Percentiles rank a stretch among this genome's conserved stretches.
Evolutionary conservation across 2,329 filamentous ascomycete genomes (phyloP).

Genomic region (Gaeumannomyces tritici): DNA sequence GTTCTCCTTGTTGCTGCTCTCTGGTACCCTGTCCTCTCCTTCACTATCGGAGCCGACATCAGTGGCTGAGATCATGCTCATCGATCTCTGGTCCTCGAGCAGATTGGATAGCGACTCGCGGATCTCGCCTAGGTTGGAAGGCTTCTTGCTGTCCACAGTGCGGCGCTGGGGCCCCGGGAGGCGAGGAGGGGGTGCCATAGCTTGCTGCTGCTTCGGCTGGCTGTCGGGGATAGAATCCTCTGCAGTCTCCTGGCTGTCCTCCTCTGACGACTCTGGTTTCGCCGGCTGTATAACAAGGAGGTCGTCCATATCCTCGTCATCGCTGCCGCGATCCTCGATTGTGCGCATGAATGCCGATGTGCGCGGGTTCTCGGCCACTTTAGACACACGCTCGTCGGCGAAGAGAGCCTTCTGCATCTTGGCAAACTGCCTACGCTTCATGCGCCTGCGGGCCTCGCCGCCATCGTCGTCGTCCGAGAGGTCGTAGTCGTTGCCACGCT

Average conservation of each 20-base stretch:
- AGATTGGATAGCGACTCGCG: slow-evolving; percentile 75
- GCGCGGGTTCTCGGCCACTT: slow-evolving; percentile 81
- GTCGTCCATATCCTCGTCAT: slow-evolving; percentile 58
- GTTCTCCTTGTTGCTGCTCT: slow-evolving; percentile 44
- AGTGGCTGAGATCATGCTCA: slow-evolving; percentile 32
- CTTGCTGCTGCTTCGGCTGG: slow-evolving; percentile 33
- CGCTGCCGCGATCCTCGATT: slow-evolving; percentile 71
- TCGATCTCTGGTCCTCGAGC: slow-evolving; percentile 57
- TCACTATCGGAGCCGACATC: slow-evolving; percentile 33
- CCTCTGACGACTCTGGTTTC: slow-evolving; percentile 27
- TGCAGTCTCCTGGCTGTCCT: slow-evolving; percentile 17
- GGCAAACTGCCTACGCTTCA: slow-evolving; percentile 80
- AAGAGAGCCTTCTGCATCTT: slow-evolving; percentile 86
- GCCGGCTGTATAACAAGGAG: slow-evolving; percentile 46
- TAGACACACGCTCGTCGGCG: slow-evolving; percentile 80
- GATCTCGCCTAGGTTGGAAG: slow-evolving; percentile 69
- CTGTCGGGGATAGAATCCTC: slow-evolving; percentile 32
- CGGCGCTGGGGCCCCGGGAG: slow-evolving; percentile 33
- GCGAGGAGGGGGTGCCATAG: slow-evolving; percentile 20
- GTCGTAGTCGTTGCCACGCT: slow-evolving; percentile 72
- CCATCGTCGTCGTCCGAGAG: slow-evolving; percentile 89
- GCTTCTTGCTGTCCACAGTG: slow-evolving; percentile 53
- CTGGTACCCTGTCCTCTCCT: slow-evolving; percentile 41
- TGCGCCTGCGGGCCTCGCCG: slow-evolving; percentile 63
- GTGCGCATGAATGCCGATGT: slow-evolving; percentile 84